Evolutionary conservation across 2,329 filamentous ascomycete species (phyloP), one percentile per base, ranked within the genome.

Genomic region (Pseudogymnoascus sp.): DNA sequence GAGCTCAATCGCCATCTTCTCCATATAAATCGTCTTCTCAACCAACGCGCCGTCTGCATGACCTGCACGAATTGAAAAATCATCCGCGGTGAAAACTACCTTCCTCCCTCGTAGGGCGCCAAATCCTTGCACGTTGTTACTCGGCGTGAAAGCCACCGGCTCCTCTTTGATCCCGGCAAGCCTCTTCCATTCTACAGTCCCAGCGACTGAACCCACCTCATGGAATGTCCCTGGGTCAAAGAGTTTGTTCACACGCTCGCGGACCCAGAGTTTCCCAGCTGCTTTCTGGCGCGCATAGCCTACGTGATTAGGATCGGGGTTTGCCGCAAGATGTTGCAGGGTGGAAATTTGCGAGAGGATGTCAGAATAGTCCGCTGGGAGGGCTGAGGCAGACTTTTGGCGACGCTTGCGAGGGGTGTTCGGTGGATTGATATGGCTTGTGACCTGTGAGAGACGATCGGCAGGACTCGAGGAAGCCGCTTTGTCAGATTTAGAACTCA

Each of bases 261-360:
- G 79, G 0, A 87, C 84, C 84, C 84, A 87, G 15, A 87, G 76
- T 70, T 88, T 88, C 1, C 85, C 85, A 2, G 83, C 79, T 71
- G 83, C 77, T 66, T 85, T 86, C 69, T 88, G 85, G 4, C 82
- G 79, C n/a, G 82, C 72, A 65, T 87, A 87, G 25, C 84, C 84
- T 64, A 80, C 75, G 62, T 80, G 80, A 6, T 73, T 78, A 0
- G 76, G 70, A 60, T 84, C 76, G 1, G 85, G 84, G 0, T 79
- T 85, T 21, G 76, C 73, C 9, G 84, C 84, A 38, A 84, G 80
- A 5, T 71, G 74, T 13, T 76, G 76, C 1, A 87, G 76, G 0
- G 76, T 75, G 4, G 73, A 66, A n/a, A 87, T 75, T 66, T 86
- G 82, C n/a, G 72, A 74, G 0, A 85, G 79, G 13, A 87, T 78